These are phyloP conservation scores for Xylariaceae sp. DNA, from an alignment of 2,329 filamentous ascomycete species.

Conservation along the genomic window DNA sequence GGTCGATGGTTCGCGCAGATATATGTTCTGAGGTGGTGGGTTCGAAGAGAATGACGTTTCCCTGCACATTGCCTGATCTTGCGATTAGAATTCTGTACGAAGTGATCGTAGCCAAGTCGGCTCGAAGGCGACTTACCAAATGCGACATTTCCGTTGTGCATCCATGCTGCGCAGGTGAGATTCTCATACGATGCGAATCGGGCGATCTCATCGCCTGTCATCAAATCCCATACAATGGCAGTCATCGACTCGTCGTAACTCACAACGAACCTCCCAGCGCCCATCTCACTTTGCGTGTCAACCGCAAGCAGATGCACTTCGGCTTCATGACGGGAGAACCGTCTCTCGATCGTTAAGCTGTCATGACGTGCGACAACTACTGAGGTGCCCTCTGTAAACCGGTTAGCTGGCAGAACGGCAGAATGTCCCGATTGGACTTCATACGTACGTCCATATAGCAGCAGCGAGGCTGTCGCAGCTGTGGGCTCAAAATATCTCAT, in stretches of 20 bases:
- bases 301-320: conserved; percentile 80
- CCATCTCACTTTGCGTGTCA: conserved; percentile 84
- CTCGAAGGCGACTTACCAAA: conserved; percentile 64
- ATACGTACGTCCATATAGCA: conserved; percentile 65
- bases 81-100: conserved; percentile 4
- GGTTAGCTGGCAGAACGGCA: conserved; percentile 16
- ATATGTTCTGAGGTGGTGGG: conserved; percentile 89
- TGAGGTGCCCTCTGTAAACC: conserved; percentile 57
- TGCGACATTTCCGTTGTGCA: conserved; percentile 93
- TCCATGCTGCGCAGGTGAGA: conserved; percentile 82
- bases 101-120: background rate
- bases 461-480: conserved; percentile 83
- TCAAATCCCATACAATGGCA: conserved; percentile 93
- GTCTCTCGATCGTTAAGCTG: conserved; percentile 79
- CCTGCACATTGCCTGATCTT: conserved; percentile 74
- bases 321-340: conserved; percentile 78
- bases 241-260: conserved; percentile 90
- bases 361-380: conserved; percentile 91
- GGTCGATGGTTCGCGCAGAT: conserved; percentile 80
- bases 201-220: conserved; percentile 84
- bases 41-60: conserved; percentile 91
- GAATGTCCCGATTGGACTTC: background rate
- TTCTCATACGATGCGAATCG: conserved; percentile 90
- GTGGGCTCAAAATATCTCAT: conserved; percentile 71
- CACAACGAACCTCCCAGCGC: conserved; percentile 78